Evolutionary conservation across 2,329 filamentous ascomycete genomes (phyloP), one percentile per base, ranked within the genome.

Genomic region (Ophiostoma pallidulum): DNA sequence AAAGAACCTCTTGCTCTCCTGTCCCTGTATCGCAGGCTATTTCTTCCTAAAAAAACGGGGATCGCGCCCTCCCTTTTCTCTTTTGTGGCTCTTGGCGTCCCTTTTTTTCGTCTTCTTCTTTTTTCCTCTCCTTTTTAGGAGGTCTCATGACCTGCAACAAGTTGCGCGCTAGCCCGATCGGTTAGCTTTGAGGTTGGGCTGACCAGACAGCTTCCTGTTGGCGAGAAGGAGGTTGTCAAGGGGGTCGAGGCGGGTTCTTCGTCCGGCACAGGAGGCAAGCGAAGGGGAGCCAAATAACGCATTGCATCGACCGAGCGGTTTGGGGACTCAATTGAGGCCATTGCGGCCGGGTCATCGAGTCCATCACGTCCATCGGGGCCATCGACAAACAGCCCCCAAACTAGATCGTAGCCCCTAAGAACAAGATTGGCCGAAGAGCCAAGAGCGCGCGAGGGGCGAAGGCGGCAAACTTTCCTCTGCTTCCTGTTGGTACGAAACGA

Each of bases 91-190:
- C 40, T 45, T 48, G 41, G 51, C 37, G 41, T 38, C 39, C 6
- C 10, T 28, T 28, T 28, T 10, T 28, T 28, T 10, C 10, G 5
- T 10, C 6, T 28, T 28, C 10, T 28, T 10, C 10, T 28, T 10
- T 28, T 28, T 10, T 28, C 10, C 24, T 28, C 24, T 28, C 24
- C 24, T 45, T 47, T 38, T 43, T 48, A 7, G 37, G 43, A 42
- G 51, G 51, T 53, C 51, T 51, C 51, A 53, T 53, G 51, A 53
- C 51, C 51, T 24, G 18, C 19, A 29, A n/a, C 12, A 10, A 40
- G 35, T 24, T 10, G 32, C 31, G 26, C 48, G 37, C 42, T 46
- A 46, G 37, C 24, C 24, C 24, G 6, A 28, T 48, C 24, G 6
- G 3, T 45, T 38, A 41, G 39, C 37, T 42, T 51, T 40, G 24